Evolutionary conservation across 202 grass and related monocot genomes (phyloP).

Genomic region (Digitaria exilis): DNA sequence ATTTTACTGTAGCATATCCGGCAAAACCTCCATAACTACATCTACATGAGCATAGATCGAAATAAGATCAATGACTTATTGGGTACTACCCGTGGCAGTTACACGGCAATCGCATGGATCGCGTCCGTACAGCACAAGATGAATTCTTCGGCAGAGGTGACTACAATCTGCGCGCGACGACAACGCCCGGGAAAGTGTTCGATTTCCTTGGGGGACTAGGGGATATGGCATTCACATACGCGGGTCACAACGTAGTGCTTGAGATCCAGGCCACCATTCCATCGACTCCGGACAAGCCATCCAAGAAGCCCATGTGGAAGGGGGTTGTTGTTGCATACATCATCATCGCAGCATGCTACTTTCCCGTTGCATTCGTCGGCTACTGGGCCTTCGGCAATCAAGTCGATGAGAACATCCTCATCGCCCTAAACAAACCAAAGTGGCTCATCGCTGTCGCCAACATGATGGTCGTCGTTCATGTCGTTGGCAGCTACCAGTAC

Average conservation of each 20-base stretch:
- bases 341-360: slow-evolving; percentile 81
- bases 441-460: slow-evolving; percentile 89
- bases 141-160: slow-evolving; percentile 40
- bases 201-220: slow-evolving; percentile 67
- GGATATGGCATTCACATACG: slow-evolving; percentile 72
- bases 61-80: not conserved
- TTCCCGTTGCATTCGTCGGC: slow-evolving; percentile 76
- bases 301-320: slow-evolving; percentile 97
- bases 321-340: slow-evolving; percentile 89
- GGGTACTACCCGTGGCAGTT: slow-evolving; percentile 21
- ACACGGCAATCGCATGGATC: slow-evolving; percentile 80
- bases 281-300: slow-evolving; percentile 73
- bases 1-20: not conserved
- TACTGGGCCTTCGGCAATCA: slow-evolving; percentile 78
- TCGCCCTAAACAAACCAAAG: slow-evolving; percentile 60
- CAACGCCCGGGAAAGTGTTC: slow-evolving; percentile 57
- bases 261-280: slow-evolving; percentile 97
- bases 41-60: not conserved
- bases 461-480: slow-evolving; percentile 91
- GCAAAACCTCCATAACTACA: not conserved
- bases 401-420: slow-evolving; percentile 69
- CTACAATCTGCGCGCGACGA: slow-evolving; percentile 48
- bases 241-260: slow-evolving; percentile 86
- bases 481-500: slow-evolving; percentile 63
- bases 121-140: slow-evolving; percentile 55